Base-by-base conservation (phyloP, 768 basidiomycete species). In the Wakefieldia striispora region DNA sequence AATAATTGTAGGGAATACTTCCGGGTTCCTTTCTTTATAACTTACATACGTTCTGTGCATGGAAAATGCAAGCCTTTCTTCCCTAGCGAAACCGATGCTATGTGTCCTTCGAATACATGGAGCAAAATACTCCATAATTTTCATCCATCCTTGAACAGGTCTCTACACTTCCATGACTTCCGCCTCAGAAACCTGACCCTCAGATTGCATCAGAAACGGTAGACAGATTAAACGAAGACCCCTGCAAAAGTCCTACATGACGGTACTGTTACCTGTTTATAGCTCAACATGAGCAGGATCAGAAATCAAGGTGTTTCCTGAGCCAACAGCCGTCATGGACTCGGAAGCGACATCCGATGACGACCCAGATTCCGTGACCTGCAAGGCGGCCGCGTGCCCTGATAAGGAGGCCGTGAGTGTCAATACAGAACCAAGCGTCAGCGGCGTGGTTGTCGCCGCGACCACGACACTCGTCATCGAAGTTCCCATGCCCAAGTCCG, bases 241-340 rank as follows among this genome's bases (percentile, higher is more conserved):
- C 16, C 41, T 29, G 27, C 6, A 3, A 41, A 23, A 34, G 31
- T 39, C 34, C 27, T 17, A 44, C n/a, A 31, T 3, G 19, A 43
- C 23, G 19, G 23, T 47, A 47, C 34, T 2, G n/a, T 36, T 6
- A 40, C 44, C 29, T 21, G 16, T 24, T 43, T 61, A 61, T n/a
- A 61, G 39, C 31, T 64, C 60, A 3, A 61, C 40, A 36, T 39
- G 61, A 29, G 24, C 38, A 36, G 47, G 39, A 19, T 57, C 47
- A 17, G 38, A 21, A 13, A 43, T 33, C 5, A 23, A 23, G 8
- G 47, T 46, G 26, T 19, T 45, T 34, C 16, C 54, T 12, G 51
- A 11, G 42, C 36, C 47, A 24, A 23, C 26, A 35, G 20, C n/a
- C 11, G 17, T 11, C 7, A 26, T 12, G 1, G 40, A 33, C 17